Percentiles rank a stretch among this genome's conserved stretches.
Evolutionary conservation across 768 basidiomycete genomes (phyloP).

Genomic region (Sporobolomyces roseus): DNA sequence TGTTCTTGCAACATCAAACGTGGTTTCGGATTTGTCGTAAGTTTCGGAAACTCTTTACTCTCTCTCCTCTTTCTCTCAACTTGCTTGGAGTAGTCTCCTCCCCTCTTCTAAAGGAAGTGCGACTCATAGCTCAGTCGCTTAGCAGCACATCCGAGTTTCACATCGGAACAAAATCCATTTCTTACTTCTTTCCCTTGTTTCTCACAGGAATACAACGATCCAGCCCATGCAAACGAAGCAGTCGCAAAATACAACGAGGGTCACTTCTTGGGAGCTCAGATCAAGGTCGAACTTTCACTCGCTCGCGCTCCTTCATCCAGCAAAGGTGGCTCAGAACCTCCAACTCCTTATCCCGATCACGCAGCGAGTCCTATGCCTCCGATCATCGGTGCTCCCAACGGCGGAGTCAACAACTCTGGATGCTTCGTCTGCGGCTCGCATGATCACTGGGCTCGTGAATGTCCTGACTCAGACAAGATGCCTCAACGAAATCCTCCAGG

Average conservation of each 20-base stretch:
- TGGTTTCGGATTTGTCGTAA: slow-evolving; percentile 45
- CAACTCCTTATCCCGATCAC: not conserved
- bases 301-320: slow-evolving; percentile 11
- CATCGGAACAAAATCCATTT: not conserved
- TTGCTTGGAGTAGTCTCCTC: too few relatives aligned
- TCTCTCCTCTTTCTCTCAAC: slow-evolving; percentile 1
- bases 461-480: slow-evolving; percentile 15
- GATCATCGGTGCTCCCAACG: not conserved
- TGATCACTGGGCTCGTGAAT: slow-evolving; percentile 30
- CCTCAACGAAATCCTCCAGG: slow-evolving; percentile 25
- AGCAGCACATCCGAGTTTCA: not conserved
- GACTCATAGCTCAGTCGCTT: too few relatives aligned
- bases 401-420: not conserved
- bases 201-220: slow-evolving; percentile 40
- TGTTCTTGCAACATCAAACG: slow-evolving; percentile 38
- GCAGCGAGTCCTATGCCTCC: not conserved
- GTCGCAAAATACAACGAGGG: slow-evolving; percentile 45
- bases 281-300: slow-evolving; percentile 44
- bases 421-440: slow-evolving; percentile 37
- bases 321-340: slow-evolving; percentile 8
- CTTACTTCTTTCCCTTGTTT: not conserved
- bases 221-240: slow-evolving; percentile 38
- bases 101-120: too few relatives aligned
- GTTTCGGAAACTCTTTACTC: too few relatives aligned
- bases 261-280: slow-evolving; percentile 44